Evolutionary conservation across 768 basidiomycete genomes (phyloP).

Genomic region (Tylopilus felleus): DNA sequence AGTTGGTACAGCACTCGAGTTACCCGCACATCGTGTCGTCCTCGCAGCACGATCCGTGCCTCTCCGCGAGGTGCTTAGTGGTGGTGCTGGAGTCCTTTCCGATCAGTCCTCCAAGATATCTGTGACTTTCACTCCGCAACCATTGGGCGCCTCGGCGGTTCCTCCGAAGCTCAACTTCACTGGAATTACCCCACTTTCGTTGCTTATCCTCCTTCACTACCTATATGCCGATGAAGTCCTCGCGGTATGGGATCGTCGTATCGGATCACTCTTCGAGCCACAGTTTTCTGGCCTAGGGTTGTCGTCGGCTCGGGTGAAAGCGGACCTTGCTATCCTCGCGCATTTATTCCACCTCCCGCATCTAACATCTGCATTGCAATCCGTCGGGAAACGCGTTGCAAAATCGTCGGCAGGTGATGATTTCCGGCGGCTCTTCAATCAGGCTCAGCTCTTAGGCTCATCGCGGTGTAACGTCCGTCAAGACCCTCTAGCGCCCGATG

Average conservation of each 20-base stretch:
- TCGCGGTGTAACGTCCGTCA: slow-evolving; percentile 4
- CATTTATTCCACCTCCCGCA: slow-evolving; percentile 53
- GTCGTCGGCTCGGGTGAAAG: slow-evolving; percentile 48
- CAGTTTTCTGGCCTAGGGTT: slow-evolving; percentile 40
- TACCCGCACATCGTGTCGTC: slow-evolving; percentile 67
- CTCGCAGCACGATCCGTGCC: slow-evolving; percentile 56
- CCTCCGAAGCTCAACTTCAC: slow-evolving; percentile 34
- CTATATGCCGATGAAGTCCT: slow-evolving; percentile 85
- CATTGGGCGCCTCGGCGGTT: not conserved
- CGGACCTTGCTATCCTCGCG: slow-evolving; percentile 60
- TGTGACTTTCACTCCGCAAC: slow-evolving; percentile 24
- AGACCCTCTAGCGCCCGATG: slow-evolving; percentile 54
- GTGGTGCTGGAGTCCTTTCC: slow-evolving; percentile 27
- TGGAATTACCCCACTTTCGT: slow-evolving; percentile 59
- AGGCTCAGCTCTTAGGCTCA: slow-evolving; percentile 9
- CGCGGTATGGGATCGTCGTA: slow-evolving; percentile 80
- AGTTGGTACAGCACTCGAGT: slow-evolving; percentile 39
- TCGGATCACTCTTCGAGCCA: slow-evolving; percentile 42
- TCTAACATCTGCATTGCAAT: slow-evolving; percentile 54
- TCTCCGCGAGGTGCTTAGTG: slow-evolving; percentile 43
- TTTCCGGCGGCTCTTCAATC: slow-evolving; percentile 48
- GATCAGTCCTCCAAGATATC: slow-evolving; percentile 31
- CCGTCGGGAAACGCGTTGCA: slow-evolving; percentile 55
- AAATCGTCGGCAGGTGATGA: slow-evolving; percentile 47
- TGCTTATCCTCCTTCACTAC: slow-evolving; percentile 76